A percentile compares a stretch with the other conserved stretches of the same genome.
These are phyloP conservation scores for Lizanozyma gosingica DNA, from an alignment of 1,139 yeast species.

Conservation along the genomic window DNA sequence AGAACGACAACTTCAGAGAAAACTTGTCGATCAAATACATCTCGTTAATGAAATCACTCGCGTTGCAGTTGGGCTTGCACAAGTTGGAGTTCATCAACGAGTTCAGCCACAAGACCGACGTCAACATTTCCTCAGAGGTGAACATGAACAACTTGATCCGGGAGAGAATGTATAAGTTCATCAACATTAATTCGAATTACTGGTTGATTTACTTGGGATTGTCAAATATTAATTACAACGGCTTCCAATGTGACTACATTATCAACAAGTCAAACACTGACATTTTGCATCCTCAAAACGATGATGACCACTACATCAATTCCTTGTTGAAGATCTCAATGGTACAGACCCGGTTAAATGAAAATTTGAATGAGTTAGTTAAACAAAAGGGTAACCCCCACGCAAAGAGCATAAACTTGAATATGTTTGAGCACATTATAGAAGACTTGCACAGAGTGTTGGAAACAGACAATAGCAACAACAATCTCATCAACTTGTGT, in stretches of 20 bases:
- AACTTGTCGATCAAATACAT: conserved; percentile 30
- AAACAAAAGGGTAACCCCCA: conserved; percentile 14
- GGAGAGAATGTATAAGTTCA: conserved; percentile 37
- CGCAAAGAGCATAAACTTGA: conserved; percentile 27
- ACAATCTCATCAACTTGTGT: conserved; percentile 23
- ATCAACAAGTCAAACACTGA: conserved; percentile 22
- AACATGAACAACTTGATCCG: conserved; percentile 28
- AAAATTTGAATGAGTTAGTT: conserved; percentile 27
- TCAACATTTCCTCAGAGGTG: conserved; percentile 24
- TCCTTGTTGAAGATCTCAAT: conserved; percentile 31
- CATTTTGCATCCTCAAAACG: conserved; percentile 6
- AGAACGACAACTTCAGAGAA: conserved; percentile 22
- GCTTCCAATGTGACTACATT: conserved; percentile 34
- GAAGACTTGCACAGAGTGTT: conserved; percentile 18
- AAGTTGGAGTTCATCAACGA: conserved; percentile 35
- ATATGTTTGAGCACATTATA: conserved; percentile 37
- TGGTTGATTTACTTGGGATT: conserved; percentile 37
- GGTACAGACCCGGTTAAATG: conserved; percentile 35
- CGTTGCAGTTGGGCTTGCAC: conserved; percentile 38
- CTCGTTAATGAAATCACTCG: conserved; percentile 31
- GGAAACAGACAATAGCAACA: conserved; percentile 4
- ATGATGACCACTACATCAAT: conserved; percentile 29
- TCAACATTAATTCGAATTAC: conserved; percentile 35
- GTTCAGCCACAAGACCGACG: conserved; percentile 35
- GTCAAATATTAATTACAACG: conserved; percentile 30